These are phyloP conservation scores for Podaxis sp. DNA, from an alignment of 768 basidiomycete species.

Conservation along the genomic window DNA sequence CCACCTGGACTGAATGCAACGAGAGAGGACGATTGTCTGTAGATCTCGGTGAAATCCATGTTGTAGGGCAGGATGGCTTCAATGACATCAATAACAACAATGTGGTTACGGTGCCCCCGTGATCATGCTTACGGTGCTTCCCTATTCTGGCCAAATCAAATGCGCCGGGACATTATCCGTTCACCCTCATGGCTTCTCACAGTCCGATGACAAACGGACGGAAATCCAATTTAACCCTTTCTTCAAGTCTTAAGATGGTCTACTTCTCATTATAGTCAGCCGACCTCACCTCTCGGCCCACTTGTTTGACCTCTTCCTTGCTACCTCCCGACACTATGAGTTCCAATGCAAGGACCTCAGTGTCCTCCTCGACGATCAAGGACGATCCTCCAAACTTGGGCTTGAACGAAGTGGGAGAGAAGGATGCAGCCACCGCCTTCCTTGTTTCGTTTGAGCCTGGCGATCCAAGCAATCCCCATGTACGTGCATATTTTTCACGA, in stretches of 20 bases:
- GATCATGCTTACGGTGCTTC: constrained; percentile 1
- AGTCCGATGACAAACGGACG: constrained; percentile 10
- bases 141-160: not conserved
- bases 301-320: not conserved
- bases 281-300: not conserved
- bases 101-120: not conserved
- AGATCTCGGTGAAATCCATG: constrained; percentile 89
- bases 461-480: constrained; percentile 46
- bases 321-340: not conserved
- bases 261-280: not conserved
- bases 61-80: not conserved
- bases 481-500: constrained; percentile 15
- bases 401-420: constrained; percentile 6
- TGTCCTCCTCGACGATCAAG: constrained; percentile 15
- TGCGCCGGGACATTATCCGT: not conserved
- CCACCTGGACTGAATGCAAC: constrained; percentile 84
- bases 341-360: constrained; percentile 10
- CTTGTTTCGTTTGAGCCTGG: constrained; percentile 31
- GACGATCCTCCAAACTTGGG: constrained; percentile 5
- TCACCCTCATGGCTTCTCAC: not conserved
- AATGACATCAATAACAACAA: not conserved
- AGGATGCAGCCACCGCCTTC: constrained; percentile 24
- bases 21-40: constrained; percentile 66
- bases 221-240: not conserved
- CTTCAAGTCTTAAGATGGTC: constrained; percentile 1